Conservation (phyloP, 2,329 filamentous ascomycete genomes). For the Neurospora sp. region DNA sequence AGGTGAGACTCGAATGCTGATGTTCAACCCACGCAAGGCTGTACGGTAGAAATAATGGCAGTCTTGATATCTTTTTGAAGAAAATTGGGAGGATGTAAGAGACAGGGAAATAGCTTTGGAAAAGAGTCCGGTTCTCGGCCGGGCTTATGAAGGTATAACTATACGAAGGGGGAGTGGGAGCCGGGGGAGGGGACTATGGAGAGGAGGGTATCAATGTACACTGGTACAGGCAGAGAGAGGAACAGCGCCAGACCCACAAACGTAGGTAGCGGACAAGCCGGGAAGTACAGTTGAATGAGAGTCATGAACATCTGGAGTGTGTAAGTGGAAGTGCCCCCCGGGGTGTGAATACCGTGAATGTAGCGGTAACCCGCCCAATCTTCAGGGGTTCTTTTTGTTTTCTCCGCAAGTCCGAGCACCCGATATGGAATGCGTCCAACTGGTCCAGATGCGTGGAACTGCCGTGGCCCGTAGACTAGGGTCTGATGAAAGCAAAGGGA, state of each 20-base stretch:
- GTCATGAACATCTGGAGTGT: constrained; percentile 7
- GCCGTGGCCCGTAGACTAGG: constrained; percentile 17
- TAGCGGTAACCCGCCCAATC: constrained; percentile 13
- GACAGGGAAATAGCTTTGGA: constrained; percentile 2
- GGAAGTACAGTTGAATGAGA: neutral
- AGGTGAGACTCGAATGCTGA: constrained; percentile 68
- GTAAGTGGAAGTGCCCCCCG: constrained; percentile 2
- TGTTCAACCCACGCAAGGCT: constrained; percentile 74
- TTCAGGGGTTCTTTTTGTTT: constrained; percentile 3
- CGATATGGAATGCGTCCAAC: constrained; percentile 18
- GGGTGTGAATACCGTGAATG: constrained; percentile 9
- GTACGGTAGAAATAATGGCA: constrained; percentile 92
- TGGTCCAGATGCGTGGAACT: constrained; percentile 16
- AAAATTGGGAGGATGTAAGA: constrained; percentile 3
- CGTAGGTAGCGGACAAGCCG: neutral
- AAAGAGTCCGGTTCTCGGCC: constrained; percentile 11
- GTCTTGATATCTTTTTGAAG: constrained; percentile 31
- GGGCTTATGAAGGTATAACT: constrained; percentile 14
- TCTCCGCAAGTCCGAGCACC: constrained; percentile 24
- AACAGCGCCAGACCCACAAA: neutral
- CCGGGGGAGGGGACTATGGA: constrained; percentile 1
- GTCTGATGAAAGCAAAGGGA: constrained; percentile 14
- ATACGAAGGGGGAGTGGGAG: constrained; percentile 6
- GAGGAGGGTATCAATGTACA: neutral
- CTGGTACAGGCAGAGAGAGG: neutral